phyloP scores from a whole-genome alignment of 2,329 filamentous ascomycete genomes.

The Colletotrichum abscissum region DNA sequence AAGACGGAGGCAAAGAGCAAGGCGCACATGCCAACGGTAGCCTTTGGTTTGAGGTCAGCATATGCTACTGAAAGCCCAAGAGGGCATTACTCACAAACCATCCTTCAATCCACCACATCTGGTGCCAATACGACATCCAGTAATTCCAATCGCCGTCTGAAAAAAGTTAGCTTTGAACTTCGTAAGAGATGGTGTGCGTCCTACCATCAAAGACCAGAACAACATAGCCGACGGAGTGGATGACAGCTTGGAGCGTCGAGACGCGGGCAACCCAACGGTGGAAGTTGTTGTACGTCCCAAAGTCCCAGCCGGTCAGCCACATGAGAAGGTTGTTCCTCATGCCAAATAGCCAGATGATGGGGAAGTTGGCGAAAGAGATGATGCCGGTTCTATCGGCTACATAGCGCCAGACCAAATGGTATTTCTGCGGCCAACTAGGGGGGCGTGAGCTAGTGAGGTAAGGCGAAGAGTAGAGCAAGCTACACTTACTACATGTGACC shows the following conservation, averaged over 20 bases:
- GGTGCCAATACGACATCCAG: slow-evolving; percentile 50
- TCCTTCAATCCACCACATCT: slow-evolving; percentile 63
- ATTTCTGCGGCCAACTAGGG: slow-evolving; percentile 46
- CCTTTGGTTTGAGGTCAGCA: slow-evolving; percentile 40
- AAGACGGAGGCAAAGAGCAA: slow-evolving; percentile 60
- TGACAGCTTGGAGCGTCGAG: slow-evolving; percentile 69
- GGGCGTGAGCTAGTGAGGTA: background rate
- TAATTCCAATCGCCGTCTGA: slow-evolving; percentile 51
- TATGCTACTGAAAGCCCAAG: background rate
- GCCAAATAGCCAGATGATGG: slow-evolving; percentile 74
- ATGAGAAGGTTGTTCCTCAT: slow-evolving; percentile 75
- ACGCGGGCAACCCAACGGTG: slow-evolving; percentile 75
- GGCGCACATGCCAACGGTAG: slow-evolving; percentile 57
- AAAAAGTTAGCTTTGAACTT: slow-evolving; percentile 2
- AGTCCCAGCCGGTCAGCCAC: slow-evolving; percentile 77
- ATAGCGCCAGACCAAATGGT: slow-evolving; percentile 60
- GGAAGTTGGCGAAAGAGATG: slow-evolving; percentile 72
- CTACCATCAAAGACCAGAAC: slow-evolving; percentile 53
- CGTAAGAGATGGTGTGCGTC: background rate
- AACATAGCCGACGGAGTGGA: slow-evolving; percentile 72
- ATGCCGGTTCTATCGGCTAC: slow-evolving; percentile 73
- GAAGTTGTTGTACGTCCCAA: slow-evolving; percentile 73
- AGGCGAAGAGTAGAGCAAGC: background rate
- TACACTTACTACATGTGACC: slow-evolving; percentile 53
- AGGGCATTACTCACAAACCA: slow-evolving; percentile 50